Percentiles rank a stretch among this genome's conserved stretches.
Conservation (phyloP, 306 rosid genomes). For the Sindora glabra region DNA sequence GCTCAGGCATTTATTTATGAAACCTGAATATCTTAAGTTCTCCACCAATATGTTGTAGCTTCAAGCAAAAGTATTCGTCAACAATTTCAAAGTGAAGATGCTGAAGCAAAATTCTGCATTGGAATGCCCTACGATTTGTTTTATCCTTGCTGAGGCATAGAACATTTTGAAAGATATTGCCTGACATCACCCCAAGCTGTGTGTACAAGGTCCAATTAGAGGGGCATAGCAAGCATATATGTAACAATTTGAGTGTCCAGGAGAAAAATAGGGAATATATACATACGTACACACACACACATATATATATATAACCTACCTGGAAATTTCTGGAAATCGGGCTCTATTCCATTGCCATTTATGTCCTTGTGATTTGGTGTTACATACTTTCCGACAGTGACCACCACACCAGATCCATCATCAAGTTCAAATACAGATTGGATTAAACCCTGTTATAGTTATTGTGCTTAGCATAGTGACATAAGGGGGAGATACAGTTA, state of each 20-base stretch:
- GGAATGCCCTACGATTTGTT: neutral
- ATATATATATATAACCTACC: conserved; percentile 36
- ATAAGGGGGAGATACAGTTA: neutral
- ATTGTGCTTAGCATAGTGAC: conserved; percentile 14
- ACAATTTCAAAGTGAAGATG: too few species aligned
- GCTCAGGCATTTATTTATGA: too few species aligned
- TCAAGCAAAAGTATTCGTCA: too few species aligned
- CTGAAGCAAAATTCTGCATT: too few species aligned
- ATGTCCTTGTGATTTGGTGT: conserved; percentile 85
- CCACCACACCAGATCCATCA: conserved; percentile 91
- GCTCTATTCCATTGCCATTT: conserved; percentile 89
- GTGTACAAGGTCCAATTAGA: conserved; percentile 16
- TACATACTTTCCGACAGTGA: conserved; percentile 92
- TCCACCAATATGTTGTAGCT: too few species aligned
- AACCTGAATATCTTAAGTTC: too few species aligned
- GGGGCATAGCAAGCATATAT: too few species aligned
- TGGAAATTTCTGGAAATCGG: conserved; percentile 76
- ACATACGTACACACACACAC: too few species aligned
- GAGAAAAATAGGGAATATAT: neutral
- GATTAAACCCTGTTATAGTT: conserved; percentile 61
- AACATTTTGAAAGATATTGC: conserved; percentile 57
- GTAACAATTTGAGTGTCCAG: neutral
- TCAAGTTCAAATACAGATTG: conserved; percentile 93
- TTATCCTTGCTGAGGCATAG: conserved; percentile 42
- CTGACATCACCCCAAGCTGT: conserved; percentile 77